Base-by-base conservation (phyloP, 2,329 filamentous ascomycete species). In the Fusarium tanahbumbuense region DNA sequence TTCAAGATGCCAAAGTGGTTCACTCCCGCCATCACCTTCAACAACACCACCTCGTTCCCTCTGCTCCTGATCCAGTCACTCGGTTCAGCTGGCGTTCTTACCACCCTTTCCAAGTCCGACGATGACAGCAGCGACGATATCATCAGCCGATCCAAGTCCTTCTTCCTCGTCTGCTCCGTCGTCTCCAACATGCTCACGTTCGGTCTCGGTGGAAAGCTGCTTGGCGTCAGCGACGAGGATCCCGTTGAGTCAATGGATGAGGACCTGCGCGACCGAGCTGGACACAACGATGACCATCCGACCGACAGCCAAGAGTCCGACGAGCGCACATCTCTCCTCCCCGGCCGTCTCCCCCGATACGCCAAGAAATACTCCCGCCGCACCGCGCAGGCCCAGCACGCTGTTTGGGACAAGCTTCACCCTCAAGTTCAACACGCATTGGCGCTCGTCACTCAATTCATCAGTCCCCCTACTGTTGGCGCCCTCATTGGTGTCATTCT, bases 151-250 rank as follows among this genome's bases (percentile, higher is more conserved):
- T 60, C 65, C 46, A 68, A 68, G 37, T 68, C 66, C 10, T 68
- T 65, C 42, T 68, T 68, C 22, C 65, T 68, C 8, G 66, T 68
- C 34, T 68, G 60, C 23, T 68, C 66, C n/a, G 66, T 68, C 27
- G 30, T 69, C 23, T 68, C 66, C 37, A 68, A 68, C 22, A 68
- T 69, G 65, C 54, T 68, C 20, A 68, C 66, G 8, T 68, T 68
- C 28, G 65, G 66, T 10, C 50, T 68, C 5, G 65, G 66, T 4
- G 66, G 66, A 30, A 55, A 44, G 15, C 65, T 68, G 8, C 66
- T 68, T 13, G 66, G 66, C 10, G 59, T 60, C 27, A 56, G 52
- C 5, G 66, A 68, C 8, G 60, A 68, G 8, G 64, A 68, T 20
- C 66, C 66, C 9, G 64, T 68, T 15, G 66, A 68, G 11, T 27